Evolutionary conservation across 176 grass and related monocot genomes (phyloP).

Genomic region (Rhynchospora breviuscula): DNA sequence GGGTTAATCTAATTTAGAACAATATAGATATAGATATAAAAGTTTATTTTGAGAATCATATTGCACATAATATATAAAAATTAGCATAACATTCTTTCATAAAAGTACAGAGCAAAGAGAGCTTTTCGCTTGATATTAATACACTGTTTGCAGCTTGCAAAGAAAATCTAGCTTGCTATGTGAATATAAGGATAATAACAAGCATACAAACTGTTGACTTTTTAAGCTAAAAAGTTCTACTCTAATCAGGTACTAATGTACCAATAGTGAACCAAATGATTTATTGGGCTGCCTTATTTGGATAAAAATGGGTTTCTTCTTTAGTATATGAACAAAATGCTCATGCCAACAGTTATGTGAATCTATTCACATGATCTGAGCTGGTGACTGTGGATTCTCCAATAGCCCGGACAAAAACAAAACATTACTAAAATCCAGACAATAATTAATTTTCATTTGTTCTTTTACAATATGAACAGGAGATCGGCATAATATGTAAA

Average conservation of each 20-base stretch:
- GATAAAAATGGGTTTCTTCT: background rate
- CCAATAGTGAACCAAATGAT: background rate
- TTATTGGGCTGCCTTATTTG: background rate
- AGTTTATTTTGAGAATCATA: background rate
- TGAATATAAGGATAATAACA: background rate
- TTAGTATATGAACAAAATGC: slow-evolving; percentile 4
- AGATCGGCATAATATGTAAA: background rate
- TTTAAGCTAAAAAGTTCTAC: background rate
- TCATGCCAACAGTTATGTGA: slow-evolving; percentile 1
- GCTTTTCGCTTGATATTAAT: background rate
- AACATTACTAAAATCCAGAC: slow-evolving; percentile 5
- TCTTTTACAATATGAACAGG: background rate
- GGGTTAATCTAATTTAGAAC: background rate
- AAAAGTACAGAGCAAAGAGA: background rate
- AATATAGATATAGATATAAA: background rate
- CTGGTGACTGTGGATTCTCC: slow-evolving; percentile 3
- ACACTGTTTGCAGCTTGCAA: background rate
- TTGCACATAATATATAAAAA: background rate
- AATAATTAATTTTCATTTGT: background rate
- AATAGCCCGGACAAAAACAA: background rate
- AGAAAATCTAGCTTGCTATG: background rate
- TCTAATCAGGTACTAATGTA: background rate
- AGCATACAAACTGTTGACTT: background rate
- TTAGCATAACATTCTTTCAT: background rate
- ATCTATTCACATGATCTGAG: slow-evolving; percentile 18